These are phyloP conservation scores for Torulaspora maleeae DNA, from an alignment of 805 yeast species.

Conservation along the genomic window DNA sequence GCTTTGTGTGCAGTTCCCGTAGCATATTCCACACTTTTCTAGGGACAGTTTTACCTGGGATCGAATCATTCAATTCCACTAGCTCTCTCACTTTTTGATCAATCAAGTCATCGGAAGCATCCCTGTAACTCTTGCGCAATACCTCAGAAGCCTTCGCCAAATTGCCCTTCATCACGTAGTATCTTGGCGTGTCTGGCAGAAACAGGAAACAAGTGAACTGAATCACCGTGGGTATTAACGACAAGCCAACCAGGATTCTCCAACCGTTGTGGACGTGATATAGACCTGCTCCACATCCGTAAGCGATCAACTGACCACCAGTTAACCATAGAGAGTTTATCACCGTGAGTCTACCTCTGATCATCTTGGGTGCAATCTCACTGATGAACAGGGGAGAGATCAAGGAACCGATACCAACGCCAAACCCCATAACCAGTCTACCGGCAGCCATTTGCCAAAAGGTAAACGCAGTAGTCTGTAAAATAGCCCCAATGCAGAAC, in stretches of 20 bases:
- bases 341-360: conserved; percentile 87
- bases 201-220: conserved; percentile 76
- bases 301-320: conserved; percentile 92
- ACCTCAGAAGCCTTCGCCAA: conserved; percentile 63
- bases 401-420: conserved; percentile 91
- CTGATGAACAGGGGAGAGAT: conserved; percentile 91
- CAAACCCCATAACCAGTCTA: conserved; percentile 89
- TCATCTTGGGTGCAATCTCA: conserved; percentile 87
- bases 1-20: conserved; percentile 57
- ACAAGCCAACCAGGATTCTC: conserved; percentile 87
- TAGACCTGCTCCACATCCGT: conserved; percentile 88
- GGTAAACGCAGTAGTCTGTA: conserved; percentile 75
- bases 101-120: conserved; percentile 60
- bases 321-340: conserved; percentile 86
- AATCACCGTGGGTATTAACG: conserved; percentile 77
- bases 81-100: conserved; percentile 66
- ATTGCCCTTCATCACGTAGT: conserved; percentile 66
- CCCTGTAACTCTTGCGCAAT: conserved; percentile 54
- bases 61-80: conserved; percentile 41
- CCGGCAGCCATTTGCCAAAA: conserved; percentile 93
- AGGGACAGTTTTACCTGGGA: conserved; percentile 46
- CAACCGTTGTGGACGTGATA: conserved; percentile 74
- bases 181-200: conserved; percentile 95
- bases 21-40: conserved; percentile 56
- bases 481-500: conserved; percentile 76